phyloP scores from a whole-genome alignment of 306 rosid species.

The Corylus heterophylla region DNA sequence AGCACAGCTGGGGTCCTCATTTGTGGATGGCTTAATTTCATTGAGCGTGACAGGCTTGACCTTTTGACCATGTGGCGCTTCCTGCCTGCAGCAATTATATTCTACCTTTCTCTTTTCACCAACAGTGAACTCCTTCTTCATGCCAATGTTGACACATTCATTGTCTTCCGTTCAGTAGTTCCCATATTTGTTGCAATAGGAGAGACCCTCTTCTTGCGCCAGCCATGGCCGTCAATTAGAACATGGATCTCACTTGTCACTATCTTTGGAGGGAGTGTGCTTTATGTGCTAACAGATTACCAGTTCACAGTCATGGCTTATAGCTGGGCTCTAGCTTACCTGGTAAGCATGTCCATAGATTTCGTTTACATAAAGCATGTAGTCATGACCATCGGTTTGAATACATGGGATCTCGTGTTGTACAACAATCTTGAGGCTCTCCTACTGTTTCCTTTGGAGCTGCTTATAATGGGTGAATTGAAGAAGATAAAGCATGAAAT shows the following conservation, averaged over 20 bases:
- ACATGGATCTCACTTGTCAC: constrained; percentile 74
- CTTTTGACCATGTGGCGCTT: constrained; percentile 77
- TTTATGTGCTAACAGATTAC: constrained; percentile 75
- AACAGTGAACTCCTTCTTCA: constrained; percentile 83
- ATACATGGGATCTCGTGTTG: constrained; percentile 83
- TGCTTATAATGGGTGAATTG: constrained; percentile 78
- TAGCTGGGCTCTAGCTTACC: constrained; percentile 75
- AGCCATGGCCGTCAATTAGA: constrained; percentile 70
- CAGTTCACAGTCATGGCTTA: constrained; percentile 80
- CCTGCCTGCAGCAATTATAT: constrained; percentile 74
- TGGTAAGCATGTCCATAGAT: constrained; percentile 78
- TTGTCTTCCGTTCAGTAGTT: constrained; percentile 74
- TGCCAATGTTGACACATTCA: constrained; percentile 89
- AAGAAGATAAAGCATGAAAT: constrained; percentile 76
- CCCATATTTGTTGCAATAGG: constrained; percentile 86
- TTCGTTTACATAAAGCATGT: constrained; percentile 88
- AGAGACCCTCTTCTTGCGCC: constrained; percentile 75
- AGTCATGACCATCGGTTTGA: constrained; percentile 75
- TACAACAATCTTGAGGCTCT: constrained; percentile 87
- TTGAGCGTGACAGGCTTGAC: constrained; percentile 62
- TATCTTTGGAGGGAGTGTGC: constrained; percentile 71
- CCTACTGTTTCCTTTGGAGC: constrained; percentile 71
- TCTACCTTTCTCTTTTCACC: constrained; percentile 83
- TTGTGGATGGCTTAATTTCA: constrained; percentile 52
- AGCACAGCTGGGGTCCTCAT: constrained; percentile 73